phyloP scores from a whole-genome alignment of 2,329 filamentous ascomycete genomes.

The Talaromyces sp. region DNA sequence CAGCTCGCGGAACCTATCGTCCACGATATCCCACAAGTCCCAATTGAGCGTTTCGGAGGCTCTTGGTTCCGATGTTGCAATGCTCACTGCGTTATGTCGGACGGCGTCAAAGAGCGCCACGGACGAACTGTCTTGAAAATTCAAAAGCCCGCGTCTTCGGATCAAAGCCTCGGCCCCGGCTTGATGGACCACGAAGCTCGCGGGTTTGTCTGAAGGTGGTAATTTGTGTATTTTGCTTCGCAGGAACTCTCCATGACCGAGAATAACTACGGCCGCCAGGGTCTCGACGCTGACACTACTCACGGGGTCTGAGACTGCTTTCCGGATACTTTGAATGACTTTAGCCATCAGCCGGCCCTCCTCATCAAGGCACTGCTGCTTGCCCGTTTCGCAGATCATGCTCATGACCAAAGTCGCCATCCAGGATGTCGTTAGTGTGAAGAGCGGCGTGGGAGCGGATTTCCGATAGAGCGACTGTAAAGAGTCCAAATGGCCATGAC shows the following conservation, averaged over 20 bases:
- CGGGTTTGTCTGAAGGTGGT: not conserved
- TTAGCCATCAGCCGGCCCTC: not conserved
- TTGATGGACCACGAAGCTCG: conserved; percentile 1
- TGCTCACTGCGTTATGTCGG: conserved; percentile 6
- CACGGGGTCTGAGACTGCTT: not conserved
- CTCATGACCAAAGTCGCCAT: conserved; percentile 4
- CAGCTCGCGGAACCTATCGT: not conserved
- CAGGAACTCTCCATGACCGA: conserved; percentile 8
- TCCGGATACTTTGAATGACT: not conserved
- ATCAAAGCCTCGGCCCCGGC: conserved; percentile 10
- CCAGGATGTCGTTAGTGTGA: conserved; percentile 9
- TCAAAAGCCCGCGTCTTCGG: not conserved
- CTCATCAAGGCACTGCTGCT: not conserved
- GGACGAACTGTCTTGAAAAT: conserved; percentile 7
- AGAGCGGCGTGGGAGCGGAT: not conserved
- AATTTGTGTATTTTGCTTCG: not conserved
- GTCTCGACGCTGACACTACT: conserved; percentile 6
- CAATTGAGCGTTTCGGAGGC: not conserved
- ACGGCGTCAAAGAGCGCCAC: conserved; percentile 9
- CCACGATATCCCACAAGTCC: conserved; percentile 5
- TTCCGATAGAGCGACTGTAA: not conserved
- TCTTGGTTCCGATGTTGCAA: not conserved
- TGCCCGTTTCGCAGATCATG: not conserved
- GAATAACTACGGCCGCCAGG: conserved; percentile 2
- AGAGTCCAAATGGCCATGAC: conserved; percentile 11